Evolutionary conservation across 2,329 filamentous ascomycete species (phyloP), one percentile per base, ranked within the genome.

Genomic region (Arthrobotrys entomopaga): DNA sequence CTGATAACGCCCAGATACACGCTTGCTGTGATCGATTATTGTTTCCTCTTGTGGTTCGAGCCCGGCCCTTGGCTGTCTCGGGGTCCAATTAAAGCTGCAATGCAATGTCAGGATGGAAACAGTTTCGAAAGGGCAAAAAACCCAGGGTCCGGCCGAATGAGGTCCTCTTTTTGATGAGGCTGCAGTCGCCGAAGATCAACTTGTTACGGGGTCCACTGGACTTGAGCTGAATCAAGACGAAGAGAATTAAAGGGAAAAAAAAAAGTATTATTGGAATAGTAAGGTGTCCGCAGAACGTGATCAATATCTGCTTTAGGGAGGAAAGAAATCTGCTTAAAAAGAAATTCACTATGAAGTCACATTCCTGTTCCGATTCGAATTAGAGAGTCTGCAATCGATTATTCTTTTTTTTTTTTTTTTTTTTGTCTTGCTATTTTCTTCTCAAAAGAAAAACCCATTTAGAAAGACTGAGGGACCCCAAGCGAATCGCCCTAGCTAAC

Each of bases 331-430:
- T 22, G 60, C 24, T 57, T 74, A 49, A 74, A 34, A 65, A 67
- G 58, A 57, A 57, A 65, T 58, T 59, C 63, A 24, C 42, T 66
- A 66, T 61, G 58, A 74, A 74, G 63, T 65, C 70, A 74, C 70
- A 74, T 74, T 74, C 70, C 70, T 67, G 56, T 74, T 74, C 70
- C 40, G 70, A 67, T 67, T 64, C 46, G 70, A 67, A 67, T 66
- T 63, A 63, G 63, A 70, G 57, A 63, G 59, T 63, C 57, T 61
- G 56, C 38, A 63, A 50, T 56, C 26, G 20, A 43, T 40, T 43
- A 56, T 65, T 65, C 49, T 54, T 64, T 65, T 65, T 20, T 58
- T 52, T 52, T 67, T 53, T 67, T 15, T 34, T 34, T 34, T 34
- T 26, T 26, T 26, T 34, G 7, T 6, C 29, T 10, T 34, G 7